These are phyloP conservation scores for Medicago ruthenica DNA, from an alignment of 306 rosid genomes.

Conservation along the genomic window DNA sequence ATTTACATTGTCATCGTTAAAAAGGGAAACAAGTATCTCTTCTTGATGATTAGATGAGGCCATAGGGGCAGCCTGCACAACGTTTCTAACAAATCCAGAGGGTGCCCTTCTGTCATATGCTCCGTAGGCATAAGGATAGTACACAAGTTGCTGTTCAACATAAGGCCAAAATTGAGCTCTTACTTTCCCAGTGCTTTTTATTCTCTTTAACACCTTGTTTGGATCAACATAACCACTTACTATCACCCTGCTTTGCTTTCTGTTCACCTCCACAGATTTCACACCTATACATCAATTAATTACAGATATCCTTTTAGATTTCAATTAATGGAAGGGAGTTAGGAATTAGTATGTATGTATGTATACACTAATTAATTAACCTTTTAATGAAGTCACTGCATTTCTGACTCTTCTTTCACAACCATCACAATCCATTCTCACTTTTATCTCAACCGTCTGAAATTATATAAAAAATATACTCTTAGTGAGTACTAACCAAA, in stretches of 20 bases:
- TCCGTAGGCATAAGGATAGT: constrained; percentile 65
- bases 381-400: constrained; percentile 71
- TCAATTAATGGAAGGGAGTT: no score
- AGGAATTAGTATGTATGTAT: no score
- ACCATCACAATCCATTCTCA: constrained; percentile 88
- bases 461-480: constrained; percentile 4
- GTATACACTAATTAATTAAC: constrained; percentile 30
- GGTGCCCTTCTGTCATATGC: constrained; percentile 88
- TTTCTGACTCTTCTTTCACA: constrained; percentile 84
- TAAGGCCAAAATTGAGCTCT: constrained; percentile 89
- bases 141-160: constrained; percentile 76
- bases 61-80: constrained; percentile 46
- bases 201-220: constrained; percentile 75
- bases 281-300: constrained; percentile 51
- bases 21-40: constrained; percentile 60
- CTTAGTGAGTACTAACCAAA: background rate
- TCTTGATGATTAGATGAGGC: background rate
- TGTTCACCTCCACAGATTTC: constrained; percentile 74
- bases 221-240: constrained; percentile 86
- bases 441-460: constrained; percentile 83
- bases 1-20: constrained; percentile 84
- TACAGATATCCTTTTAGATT: no score
- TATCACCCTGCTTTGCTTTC: constrained; percentile 66
- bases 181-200: constrained; percentile 72
- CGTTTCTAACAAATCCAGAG: constrained; percentile 73